These are phyloP conservation scores for Cyclotella atomus DNA, from an alignment of 108 stramenopile species.

Conservation along the genomic window DNA sequence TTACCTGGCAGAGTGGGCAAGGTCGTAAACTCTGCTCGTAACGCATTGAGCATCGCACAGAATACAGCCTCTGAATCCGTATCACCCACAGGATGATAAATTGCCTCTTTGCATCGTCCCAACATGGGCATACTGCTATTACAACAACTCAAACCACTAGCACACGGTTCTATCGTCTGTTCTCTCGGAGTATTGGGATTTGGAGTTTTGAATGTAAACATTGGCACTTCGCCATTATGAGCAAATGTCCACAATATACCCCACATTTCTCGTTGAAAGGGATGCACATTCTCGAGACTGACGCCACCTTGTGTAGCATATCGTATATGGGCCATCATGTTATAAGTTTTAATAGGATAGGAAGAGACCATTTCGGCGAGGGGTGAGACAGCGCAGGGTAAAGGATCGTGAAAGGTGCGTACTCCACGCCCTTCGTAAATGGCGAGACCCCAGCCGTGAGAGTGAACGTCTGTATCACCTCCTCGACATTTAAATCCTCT, in stretches of 20 bases:
- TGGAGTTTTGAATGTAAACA: conserved; percentile 37
- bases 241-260: conserved; percentile 86
- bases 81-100: conserved; percentile 83
- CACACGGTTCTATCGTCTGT: conserved; percentile 16
- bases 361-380: conserved; percentile 74
- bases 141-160: conserved; percentile 18
- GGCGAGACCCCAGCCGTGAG: conserved; percentile 86
- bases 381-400: conserved; percentile 70
- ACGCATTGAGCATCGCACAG: conserved; percentile 89
- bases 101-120: conserved; percentile 41
- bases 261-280: conserved; percentile 88
- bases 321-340: conserved; percentile 93
- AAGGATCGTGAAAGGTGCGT: conserved; percentile 75
- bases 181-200: conserved; percentile 33
- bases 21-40: conserved; percentile 71
- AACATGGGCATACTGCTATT: conserved; percentile 31
- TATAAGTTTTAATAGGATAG: conserved; percentile 79
- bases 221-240: conserved; percentile 93
- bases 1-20: conserved; percentile 84
- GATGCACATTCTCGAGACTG: conserved; percentile 90
- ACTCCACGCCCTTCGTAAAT: conserved; percentile 87
- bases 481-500: conserved; percentile 76
- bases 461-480: conserved; percentile 81
- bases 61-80: conserved; percentile 94
- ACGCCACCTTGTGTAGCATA: conserved; percentile 87